Percentiles rank a stretch among this genome's conserved stretches.
These are phyloP conservation scores for Picocystis sp. DNA, from an alignment of 163 green algal species.

Conservation along the genomic window DNA sequence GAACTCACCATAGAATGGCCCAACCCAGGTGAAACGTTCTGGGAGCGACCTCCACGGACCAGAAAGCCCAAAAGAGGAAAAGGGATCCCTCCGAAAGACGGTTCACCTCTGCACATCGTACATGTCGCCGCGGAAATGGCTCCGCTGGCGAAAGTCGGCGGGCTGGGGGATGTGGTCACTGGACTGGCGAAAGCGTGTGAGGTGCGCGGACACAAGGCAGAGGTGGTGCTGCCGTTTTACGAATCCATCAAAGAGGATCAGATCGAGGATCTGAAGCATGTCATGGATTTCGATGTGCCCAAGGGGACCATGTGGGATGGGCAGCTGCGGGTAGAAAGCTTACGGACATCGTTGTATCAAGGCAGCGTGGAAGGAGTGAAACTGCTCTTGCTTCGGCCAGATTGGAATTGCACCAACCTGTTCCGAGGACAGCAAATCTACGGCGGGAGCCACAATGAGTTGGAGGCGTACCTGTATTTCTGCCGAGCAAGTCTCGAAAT, in stretches of 20 bases:
- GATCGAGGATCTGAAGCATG: constrained; percentile 45
- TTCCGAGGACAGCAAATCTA: constrained; percentile 80
- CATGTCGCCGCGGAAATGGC: constrained; percentile 98
- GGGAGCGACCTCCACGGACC: constrained; percentile 30
- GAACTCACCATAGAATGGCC: constrained; percentile 36
- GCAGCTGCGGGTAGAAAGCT: constrained; percentile 21
- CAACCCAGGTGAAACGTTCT: constrained; percentile 33
- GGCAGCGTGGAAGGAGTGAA: constrained; percentile 63
- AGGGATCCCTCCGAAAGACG: constrained; percentile 1
- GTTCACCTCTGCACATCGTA: constrained; percentile 51
- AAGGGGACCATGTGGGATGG: constrained; percentile 41
- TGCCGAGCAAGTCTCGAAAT: constrained; percentile 53
- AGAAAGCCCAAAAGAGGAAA: no score
- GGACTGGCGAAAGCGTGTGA: constrained; percentile 72
- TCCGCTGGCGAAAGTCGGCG: constrained; percentile 93
- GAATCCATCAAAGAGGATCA: constrained; percentile 31
- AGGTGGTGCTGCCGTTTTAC: constrained; percentile 77
- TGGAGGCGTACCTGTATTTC: constrained; percentile 92
- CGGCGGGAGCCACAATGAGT: constrained; percentile 75
- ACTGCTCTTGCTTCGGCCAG: constrained; percentile 60
- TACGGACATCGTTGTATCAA: constrained; percentile 40
- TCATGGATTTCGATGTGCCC: constrained; percentile 12
- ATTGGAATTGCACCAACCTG: constrained; percentile 49
- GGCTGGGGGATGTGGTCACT: constrained; percentile 93
- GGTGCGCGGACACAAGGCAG: constrained; percentile 75